These are phyloP conservation scores for Lojkania enalia DNA, from an alignment of 2,329 filamentous ascomycete genomes.

Conservation along the genomic window DNA sequence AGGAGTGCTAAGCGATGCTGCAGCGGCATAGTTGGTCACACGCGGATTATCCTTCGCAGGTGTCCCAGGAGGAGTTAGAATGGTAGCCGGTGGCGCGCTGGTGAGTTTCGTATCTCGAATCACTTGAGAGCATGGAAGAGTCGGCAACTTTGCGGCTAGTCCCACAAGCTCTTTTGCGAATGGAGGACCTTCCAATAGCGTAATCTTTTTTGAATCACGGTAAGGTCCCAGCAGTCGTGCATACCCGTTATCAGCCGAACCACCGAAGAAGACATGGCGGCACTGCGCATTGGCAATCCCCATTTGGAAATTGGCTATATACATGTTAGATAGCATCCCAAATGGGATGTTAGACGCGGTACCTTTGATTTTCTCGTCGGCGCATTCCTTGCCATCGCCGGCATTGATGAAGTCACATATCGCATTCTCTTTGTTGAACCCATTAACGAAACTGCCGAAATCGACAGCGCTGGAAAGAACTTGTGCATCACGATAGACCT, in stretches of 20 bases:
- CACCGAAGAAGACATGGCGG: slow-evolving; percentile 48
- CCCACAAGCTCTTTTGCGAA: slow-evolving; percentile 42
- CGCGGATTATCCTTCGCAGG: not conserved
- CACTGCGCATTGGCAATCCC: slow-evolving; percentile 43
- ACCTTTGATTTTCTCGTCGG: slow-evolving; percentile 49
- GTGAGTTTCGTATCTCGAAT: not conserved
- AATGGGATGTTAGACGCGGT: slow-evolving; percentile 4
- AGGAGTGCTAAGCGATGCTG: not conserved
- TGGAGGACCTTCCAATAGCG: slow-evolving; percentile 45
- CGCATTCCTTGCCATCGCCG: slow-evolving; percentile 49
- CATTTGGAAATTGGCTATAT: slow-evolving; percentile 21
- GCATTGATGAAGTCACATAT: slow-evolving; percentile 49
- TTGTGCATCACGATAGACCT: slow-evolving; percentile 35
- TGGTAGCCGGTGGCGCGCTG: not conserved
- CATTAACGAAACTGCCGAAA: slow-evolving; percentile 45
- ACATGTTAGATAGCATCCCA: slow-evolving; percentile 20
- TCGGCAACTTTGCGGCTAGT: not conserved
- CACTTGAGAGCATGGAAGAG: not conserved
- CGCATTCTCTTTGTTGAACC: slow-evolving; percentile 47
- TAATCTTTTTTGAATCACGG: slow-evolving; percentile 34
- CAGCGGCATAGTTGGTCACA: not conserved
- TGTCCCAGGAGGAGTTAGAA: not conserved
- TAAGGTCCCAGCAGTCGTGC: slow-evolving; percentile 46
- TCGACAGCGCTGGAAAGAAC: slow-evolving; percentile 27
- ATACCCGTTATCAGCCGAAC: slow-evolving; percentile 49